A percentile compares a stretch with the other conserved stretches of the same genome.
phyloP scores from a whole-genome alignment of 2,329 filamentous ascomycete species.

The Cercospora nicotianae region DNA sequence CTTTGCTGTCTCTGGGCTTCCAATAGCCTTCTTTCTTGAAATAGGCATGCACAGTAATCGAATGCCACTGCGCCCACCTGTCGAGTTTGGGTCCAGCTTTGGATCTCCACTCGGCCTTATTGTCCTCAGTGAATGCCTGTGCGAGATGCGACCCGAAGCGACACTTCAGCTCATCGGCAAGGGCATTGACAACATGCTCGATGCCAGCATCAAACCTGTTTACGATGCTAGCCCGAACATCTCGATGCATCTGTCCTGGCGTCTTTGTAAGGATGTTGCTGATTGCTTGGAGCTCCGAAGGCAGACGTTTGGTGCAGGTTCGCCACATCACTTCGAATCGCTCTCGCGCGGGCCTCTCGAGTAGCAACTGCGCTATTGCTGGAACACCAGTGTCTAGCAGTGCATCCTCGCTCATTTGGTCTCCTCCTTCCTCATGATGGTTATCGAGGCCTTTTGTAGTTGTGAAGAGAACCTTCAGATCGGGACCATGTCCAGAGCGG shows the following conservation, averaged over 20 bases:
- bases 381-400: conserved; percentile 26
- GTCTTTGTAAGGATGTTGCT: conserved; percentile 13
- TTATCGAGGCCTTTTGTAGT: conserved; percentile 25
- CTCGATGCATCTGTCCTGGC: conserved; percentile 4
- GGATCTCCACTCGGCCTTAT: background rate
- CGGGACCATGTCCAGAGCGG: conserved; percentile 15
- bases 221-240: background rate
- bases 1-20: background rate
- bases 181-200: background rate
- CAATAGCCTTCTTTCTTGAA: conserved; percentile 14
- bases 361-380: conserved; percentile 20
- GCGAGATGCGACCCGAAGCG: background rate
- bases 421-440: conserved; percentile 12
- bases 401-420: conserved; percentile 18
- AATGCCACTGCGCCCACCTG: conserved; percentile 8
- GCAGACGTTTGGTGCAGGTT: conserved; percentile 5
- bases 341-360: background rate
- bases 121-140: background rate
- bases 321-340: background rate
- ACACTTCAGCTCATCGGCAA: background rate
- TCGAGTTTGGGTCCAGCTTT: background rate
- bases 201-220: background rate
- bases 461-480: conserved; percentile 22
- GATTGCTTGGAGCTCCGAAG: conserved; percentile 3
- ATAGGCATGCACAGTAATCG: conserved; percentile 10